Conservation (phyloP, 139 green algal genomes). For the Chlamydomonas sp. region DNA sequence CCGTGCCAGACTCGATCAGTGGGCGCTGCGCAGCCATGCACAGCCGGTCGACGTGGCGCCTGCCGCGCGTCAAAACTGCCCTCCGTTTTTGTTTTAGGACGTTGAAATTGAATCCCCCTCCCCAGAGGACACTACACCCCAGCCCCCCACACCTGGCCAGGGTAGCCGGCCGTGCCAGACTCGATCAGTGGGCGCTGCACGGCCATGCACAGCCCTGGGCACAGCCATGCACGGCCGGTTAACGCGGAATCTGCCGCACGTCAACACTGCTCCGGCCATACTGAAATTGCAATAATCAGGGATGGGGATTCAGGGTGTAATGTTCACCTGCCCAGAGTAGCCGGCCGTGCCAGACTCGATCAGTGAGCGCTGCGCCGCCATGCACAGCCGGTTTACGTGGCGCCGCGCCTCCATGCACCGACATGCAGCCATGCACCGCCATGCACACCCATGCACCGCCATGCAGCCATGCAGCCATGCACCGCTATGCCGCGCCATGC, state of each 20-base stretch:
- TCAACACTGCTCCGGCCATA: no score
- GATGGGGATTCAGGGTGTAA: no score
- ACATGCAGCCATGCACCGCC: conserved; percentile 76
- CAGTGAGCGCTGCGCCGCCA: conserved; percentile 78
- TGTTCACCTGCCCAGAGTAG: no score
- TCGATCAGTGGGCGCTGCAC: conserved; percentile 87
- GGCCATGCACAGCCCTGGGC: no score
- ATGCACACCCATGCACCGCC: no score
- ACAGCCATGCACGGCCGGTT: no score
- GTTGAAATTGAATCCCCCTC: no score
- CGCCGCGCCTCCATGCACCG: conserved; percentile 67
- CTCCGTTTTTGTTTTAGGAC: no score
- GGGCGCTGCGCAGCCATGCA: conserved; percentile 79
- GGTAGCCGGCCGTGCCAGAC: conserved; percentile 86
- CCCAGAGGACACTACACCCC: no score
- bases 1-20: conserved; percentile 90
- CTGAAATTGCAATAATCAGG: no score
- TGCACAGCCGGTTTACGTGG: conserved; percentile 76
- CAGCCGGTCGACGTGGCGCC: conserved; percentile 68
- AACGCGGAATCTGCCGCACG: no score
- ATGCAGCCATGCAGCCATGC: conserved; percentile 90
- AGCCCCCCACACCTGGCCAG: conserved; percentile 63
- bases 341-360: conserved; percentile 92
- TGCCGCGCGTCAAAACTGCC: no score
- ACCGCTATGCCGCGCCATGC: conserved; percentile 72